Evolutionary conservation across 148 eudicot genomes (phyloP), one percentile per base, ranked within the genome.

Genomic region (Amaranthus hypochondriacus): DNA sequence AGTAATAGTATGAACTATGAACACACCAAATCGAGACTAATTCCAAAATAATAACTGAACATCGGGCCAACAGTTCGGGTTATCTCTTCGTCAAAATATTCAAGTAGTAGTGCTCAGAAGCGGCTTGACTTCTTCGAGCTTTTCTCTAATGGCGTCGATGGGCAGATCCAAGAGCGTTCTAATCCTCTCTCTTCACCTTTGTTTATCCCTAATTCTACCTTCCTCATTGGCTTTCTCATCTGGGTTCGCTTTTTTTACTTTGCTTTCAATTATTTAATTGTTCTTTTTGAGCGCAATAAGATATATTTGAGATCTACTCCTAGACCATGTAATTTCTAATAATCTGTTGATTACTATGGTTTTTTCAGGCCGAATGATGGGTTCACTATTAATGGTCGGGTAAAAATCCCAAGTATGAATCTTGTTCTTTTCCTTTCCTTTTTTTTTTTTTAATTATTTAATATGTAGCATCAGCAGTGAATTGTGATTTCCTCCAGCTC

Each of bases 371-470:
- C 59, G 78, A 71, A 58, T 78, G 78, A 81, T 66, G 84, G 81
- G 72, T 81, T 81, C 63, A 75, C 75, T 58, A 81, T 81, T 51
- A 81, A 71, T 61, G 84, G 84, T 81, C 84, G 81, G 61, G 78
- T 81, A 0, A 81, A 81, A 74, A 74, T 81, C 66, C 81, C 84
- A 69, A 81, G 84, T 81, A 78, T 5, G 76, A 65, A 51, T 62
- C 46, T 28, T 2, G 63, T 56, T 61, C 55, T 6, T 42, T 44
- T 49, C 0, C 11, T 10, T 61, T 6, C 15, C 43, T 9, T 14
- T 9, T 5, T n/a, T n/a, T n/a, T n/a, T 49, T 7, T 10, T 57
- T 6, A 28, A 21, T 66, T 21, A 15, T 28, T 28, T 39, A 21
- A 14, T 74, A 4, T 74, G 51, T 58, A 55, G 4, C 5, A n/a